Evolutionary conservation across 208 protist species (phyloP).

Genomic region (Leishmania turanica): DNA sequence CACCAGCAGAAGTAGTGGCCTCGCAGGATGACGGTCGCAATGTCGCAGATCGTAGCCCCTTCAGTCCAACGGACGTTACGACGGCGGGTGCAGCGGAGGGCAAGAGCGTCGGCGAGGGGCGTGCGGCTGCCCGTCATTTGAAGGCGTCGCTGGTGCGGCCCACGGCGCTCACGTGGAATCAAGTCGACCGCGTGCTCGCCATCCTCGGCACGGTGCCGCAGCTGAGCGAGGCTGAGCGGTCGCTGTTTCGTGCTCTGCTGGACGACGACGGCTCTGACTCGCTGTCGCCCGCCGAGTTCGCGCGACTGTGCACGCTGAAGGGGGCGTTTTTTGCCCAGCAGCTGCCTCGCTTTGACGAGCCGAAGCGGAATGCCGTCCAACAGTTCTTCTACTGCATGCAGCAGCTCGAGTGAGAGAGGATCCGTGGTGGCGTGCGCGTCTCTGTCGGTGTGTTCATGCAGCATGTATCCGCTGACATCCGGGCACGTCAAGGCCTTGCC

Average conservation of each 20-base stretch:
- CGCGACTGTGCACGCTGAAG: constrained; percentile 44
- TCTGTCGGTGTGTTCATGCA: neutral
- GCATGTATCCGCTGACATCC: neutral
- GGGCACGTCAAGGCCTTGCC: neutral
- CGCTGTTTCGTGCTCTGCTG: constrained; percentile 52
- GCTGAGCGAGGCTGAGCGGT: constrained; percentile 40
- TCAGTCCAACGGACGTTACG: neutral
- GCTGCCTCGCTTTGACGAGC: constrained; percentile 54
- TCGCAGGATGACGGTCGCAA: neutral
- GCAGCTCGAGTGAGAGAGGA: constrained; percentile 45
- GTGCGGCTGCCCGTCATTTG: neutral
- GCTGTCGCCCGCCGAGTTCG: constrained; percentile 66
- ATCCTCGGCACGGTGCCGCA: constrained; percentile 32
- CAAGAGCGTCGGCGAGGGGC: neutral
- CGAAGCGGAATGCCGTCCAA: constrained; percentile 57
- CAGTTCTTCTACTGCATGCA: constrained; percentile 82
- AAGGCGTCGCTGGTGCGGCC: constrained; percentile 31
- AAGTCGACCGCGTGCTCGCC: constrained; percentile 56
- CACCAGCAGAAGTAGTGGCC: no score
- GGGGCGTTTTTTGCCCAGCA: constrained; percentile 46
- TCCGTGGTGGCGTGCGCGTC: neutral
- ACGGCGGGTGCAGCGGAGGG: neutral
- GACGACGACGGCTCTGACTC: constrained; percentile 61
- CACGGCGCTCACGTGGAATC: constrained; percentile 43
- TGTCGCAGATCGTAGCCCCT: no score